phyloP scores from a whole-genome alignment of 1,139 yeast species.

The Candida neerlandica region DNA sequence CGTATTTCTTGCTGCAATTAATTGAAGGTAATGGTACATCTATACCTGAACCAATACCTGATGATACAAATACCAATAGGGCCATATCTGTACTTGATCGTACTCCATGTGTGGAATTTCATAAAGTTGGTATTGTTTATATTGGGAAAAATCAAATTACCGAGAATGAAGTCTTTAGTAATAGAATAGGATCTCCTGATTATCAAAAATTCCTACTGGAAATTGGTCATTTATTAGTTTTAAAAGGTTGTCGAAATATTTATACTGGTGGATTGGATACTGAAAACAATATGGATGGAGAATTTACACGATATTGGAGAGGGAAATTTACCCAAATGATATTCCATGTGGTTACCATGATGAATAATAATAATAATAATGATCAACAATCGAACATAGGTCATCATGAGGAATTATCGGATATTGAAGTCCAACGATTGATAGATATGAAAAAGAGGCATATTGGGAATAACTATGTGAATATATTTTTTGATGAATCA shows the following conservation, averaged over 20 bases:
- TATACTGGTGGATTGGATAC: slow-evolving; percentile 85
- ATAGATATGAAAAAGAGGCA: slow-evolving; percentile 71
- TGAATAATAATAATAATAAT: slow-evolving; percentile 72
- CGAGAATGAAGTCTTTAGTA: slow-evolving; percentile 67
- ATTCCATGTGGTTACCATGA: slow-evolving; percentile 79
- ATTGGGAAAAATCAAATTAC: slow-evolving; percentile 66
- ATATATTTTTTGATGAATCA: slow-evolving; percentile 78
- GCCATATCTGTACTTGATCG: slow-evolving; percentile 71
- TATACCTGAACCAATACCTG: slow-evolving; percentile 43
- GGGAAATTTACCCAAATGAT: slow-evolving; percentile 72
- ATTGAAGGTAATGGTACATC: slow-evolving; percentile 21
- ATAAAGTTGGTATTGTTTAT: slow-evolving; percentile 77
- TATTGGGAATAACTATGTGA: slow-evolving; percentile 84
- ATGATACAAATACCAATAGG: slow-evolving; percentile 54
- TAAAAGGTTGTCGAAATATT: slow-evolving; percentile 55
- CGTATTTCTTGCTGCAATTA: slow-evolving; percentile 36
- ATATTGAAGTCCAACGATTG: slow-evolving; percentile 11
- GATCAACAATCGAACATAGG: slow-evolving; percentile 32
- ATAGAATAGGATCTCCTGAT: slow-evolving; percentile 62
- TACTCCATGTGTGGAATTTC: slow-evolving; percentile 77
- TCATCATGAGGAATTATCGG: slow-evolving; percentile 14
- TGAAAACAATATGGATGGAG: slow-evolving; percentile 70
- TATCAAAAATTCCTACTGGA: slow-evolving; percentile 61
- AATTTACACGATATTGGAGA: slow-evolving; percentile 72
- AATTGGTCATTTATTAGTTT: slow-evolving; percentile 60